Conservation (phyloP, 768 basidiomycete species). For the Suillus occidentalis region DNA sequence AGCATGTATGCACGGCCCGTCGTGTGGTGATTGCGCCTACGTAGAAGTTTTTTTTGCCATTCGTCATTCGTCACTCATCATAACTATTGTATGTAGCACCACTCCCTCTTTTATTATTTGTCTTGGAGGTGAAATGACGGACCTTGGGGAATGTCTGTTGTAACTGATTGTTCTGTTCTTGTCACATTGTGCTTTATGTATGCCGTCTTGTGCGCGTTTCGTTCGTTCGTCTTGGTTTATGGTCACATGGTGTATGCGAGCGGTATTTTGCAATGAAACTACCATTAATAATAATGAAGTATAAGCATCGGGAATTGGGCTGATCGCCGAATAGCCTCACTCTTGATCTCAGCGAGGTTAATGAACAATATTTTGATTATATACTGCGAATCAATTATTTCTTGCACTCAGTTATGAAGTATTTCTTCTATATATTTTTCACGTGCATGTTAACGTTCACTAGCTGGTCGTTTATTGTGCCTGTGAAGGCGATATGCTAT, state of each 20-base stretch:
- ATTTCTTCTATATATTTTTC: too few relatives aligned
- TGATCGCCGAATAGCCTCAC: too few relatives aligned
- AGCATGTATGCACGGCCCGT: neutral
- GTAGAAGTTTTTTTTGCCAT: neutral
- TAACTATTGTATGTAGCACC: conserved; percentile 1
- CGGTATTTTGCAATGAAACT: neutral
- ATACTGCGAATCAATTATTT: too few relatives aligned
- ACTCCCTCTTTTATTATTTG: neutral
- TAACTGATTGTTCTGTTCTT: neutral
- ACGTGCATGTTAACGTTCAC: too few relatives aligned
- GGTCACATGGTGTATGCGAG: neutral
- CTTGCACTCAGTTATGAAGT: too few relatives aligned
- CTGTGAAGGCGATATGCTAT: too few relatives aligned
- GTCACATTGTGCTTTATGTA: neutral
- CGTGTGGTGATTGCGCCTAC: neutral
- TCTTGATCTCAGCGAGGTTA: too few relatives aligned
- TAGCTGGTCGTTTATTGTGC: too few relatives aligned
- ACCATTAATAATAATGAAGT: neutral
- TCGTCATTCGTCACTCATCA: neutral
- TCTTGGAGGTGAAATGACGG: conserved; percentile 1
- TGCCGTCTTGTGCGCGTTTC: neutral
- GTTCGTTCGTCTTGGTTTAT: neutral
- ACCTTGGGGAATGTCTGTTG: neutral
- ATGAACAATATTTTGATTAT: too few relatives aligned
- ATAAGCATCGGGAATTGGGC: too few relatives aligned